Evolutionary conservation across 306 rosid species (phyloP), one percentile per base, ranked within the genome.

Genomic region (Lotus japonicus): DNA sequence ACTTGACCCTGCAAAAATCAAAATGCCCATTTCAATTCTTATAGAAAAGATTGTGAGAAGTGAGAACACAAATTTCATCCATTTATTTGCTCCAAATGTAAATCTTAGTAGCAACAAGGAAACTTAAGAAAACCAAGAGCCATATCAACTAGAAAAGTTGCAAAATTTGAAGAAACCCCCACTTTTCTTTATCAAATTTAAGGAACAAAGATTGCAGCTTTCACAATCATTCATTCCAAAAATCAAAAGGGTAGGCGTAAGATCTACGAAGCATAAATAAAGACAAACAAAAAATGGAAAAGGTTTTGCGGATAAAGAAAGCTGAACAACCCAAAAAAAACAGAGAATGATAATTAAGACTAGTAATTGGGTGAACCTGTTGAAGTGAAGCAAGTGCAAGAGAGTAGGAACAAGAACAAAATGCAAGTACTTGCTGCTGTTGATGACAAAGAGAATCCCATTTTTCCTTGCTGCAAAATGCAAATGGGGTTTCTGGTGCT

Each of bases 291-390:
- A 59, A 61, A 42, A 17, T 6, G 9, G 43, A 70, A 59, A 58
- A 9, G 0, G 14, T 38, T 38, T 19, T 17, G 21, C n/a, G n/a
- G 4, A 9, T 14, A 21, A 17, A 41, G 18, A 66, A 76, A 76
- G 71, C 15, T 8, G 4, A 31, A 55, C 50, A 66, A 43, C 23
- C 68, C 76, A 67, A 26, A 11, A 58, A 4, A 68, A 60, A 44
- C 43, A 84, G 44, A 61, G 1, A 53, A 53, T 1, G n/a, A n/a
- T n/a, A 26, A 65, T 43, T 17, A 6, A 68, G 66, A 41, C 53
- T 11, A 41, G 26, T 2, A 68, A 31, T 5, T 12, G 58, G 9
- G 0, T 73, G 57, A 75, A 89, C 96, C 96, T 84, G 96, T 79
- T 13, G 87, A 74, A 80, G 69, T 68, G 81, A 87, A 86, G 68